These are phyloP conservation scores for Boletellus ananas DNA, from an alignment of 768 basidiomycete species.

Conservation along the genomic window DNA sequence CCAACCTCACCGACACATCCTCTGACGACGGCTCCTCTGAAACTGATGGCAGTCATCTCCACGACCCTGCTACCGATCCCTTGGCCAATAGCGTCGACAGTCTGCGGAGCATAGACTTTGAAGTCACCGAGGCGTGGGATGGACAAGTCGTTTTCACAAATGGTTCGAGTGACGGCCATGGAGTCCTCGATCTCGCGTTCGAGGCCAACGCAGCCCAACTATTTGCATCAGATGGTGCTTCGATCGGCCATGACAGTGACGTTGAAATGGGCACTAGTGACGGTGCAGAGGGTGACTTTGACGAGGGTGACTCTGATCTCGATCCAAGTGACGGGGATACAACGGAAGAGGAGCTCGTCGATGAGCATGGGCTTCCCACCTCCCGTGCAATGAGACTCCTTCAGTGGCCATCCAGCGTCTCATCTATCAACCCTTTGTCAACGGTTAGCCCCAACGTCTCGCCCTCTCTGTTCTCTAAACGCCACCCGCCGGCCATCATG, in stretches of 20 bases:
- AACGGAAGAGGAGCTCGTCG: slow-evolving; percentile 83
- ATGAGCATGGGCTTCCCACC: slow-evolving; percentile 66
- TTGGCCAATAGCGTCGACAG: slow-evolving; percentile 30
- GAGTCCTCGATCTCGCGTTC: slow-evolving; percentile 65
- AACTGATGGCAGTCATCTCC: slow-evolving; percentile 46
- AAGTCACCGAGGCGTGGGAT: slow-evolving; percentile 70
- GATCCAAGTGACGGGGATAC: slow-evolving; percentile 67
- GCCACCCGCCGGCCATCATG: slow-evolving; percentile 25
- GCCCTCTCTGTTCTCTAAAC: slow-evolving; percentile 37
- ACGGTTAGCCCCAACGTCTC: slow-evolving; percentile 59
- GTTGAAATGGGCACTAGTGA: slow-evolving; percentile 42
- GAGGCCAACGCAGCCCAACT: slow-evolving; percentile 58
- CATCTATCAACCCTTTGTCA: slow-evolving; percentile 71
- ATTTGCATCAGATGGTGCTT: slow-evolving; percentile 45
- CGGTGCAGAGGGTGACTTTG: slow-evolving; percentile 27
- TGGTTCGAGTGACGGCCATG: slow-evolving; percentile 45
- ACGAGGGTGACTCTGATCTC: slow-evolving; percentile 46
- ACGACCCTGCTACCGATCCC: slow-evolving; percentile 27
- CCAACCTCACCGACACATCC: slow-evolving; percentile 63
- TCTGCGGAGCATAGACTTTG: slow-evolving; percentile 42
- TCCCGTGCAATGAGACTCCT: slow-evolving; percentile 73
- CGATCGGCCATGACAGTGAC: slow-evolving; percentile 51
- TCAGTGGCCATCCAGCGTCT: slow-evolving; percentile 57
- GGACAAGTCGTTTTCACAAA: slow-evolving; percentile 74
- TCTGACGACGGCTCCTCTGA: slow-evolving; percentile 35